Conservation (phyloP, 352 stramenopile genomes). For the Pythium rishiriense region DNA sequence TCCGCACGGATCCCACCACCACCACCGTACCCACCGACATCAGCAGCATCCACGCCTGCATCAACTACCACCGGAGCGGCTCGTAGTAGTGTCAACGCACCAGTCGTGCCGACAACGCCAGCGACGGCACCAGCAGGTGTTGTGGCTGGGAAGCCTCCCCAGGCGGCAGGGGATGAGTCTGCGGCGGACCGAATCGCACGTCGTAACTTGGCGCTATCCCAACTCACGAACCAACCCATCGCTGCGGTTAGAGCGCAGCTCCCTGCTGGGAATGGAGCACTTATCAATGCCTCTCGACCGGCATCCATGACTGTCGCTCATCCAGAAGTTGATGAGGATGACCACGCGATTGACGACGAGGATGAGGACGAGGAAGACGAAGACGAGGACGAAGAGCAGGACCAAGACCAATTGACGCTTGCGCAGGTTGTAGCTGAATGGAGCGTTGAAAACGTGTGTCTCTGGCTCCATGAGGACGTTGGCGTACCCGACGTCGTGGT, state of each 20-base stretch:
- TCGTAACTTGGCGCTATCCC: conserved; percentile 58
- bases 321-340: conserved; percentile 31
- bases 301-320: not conserved
- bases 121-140: not conserved
- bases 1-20: conserved; percentile 42
- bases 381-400: conserved; percentile 49
- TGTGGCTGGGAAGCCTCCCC: not conserved
- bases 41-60: no score
- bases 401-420: conserved; percentile 59
- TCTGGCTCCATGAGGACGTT: conserved; percentile 81
- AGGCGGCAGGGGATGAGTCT: conserved; percentile 16
- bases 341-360: conserved; percentile 12
- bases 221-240: conserved; percentile 41
- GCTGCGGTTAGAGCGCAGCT: not conserved
- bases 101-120: not conserved
- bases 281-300: not conserved
- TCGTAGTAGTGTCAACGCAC: not conserved
- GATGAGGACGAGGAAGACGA: conserved; percentile 42
- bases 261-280: not conserved
- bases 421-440: conserved; percentile 78
- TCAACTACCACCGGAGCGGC: not conserved
- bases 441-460: conserved; percentile 80
- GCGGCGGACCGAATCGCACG: conserved; percentile 42
- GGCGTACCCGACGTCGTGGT: conserved; percentile 73
- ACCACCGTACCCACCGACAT: conserved; percentile 46